phyloP scores from a whole-genome alignment of 805 yeast genomes.

The Wickerhamomyces mucosus region DNA sequence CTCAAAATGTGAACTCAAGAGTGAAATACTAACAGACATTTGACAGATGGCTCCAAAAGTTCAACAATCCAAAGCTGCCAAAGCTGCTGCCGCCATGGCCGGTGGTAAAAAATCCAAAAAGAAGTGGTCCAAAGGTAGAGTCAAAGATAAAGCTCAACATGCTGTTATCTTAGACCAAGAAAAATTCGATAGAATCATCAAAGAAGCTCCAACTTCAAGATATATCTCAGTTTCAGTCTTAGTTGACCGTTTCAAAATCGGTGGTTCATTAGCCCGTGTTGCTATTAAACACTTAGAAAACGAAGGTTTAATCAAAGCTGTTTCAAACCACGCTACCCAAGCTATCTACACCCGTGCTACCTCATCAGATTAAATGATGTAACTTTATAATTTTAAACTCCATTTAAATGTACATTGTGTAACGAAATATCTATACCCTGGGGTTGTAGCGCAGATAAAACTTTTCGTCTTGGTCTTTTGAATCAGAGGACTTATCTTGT shows the following conservation, averaged over 20 bases:
- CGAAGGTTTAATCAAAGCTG: constrained; percentile 91
- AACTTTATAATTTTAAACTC: constrained; percentile 7
- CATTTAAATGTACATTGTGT: constrained; percentile 20
- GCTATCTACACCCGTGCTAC: constrained; percentile 86
- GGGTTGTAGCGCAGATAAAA: too few relatives aligned
- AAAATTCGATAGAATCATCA: constrained; percentile 97
- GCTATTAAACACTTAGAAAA: constrained; percentile 93
- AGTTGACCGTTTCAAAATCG: constrained; percentile 98
- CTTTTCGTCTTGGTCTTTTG: too few relatives aligned
- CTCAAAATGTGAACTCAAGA: too few relatives aligned
- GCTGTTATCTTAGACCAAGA: constrained; percentile 95
- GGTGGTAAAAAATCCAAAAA: constrained; percentile 99
- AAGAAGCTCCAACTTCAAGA: constrained; percentile 99
- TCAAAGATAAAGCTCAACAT: constrained; percentile 99
- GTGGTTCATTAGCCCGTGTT: constrained; percentile 98
- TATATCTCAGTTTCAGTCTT: constrained; percentile 95
- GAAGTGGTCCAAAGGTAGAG: constrained; percentile 99
- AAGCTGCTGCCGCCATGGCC: constrained; percentile 99
- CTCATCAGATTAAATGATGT: constrained; percentile 40
- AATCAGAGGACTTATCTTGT: too few relatives aligned
- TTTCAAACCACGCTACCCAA: constrained; percentile 94
- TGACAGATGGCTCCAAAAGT: constrained; percentile 94
- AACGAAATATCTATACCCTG: constrained; percentile 13
- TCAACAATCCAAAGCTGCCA: constrained; percentile 99
- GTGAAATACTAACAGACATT: constrained; percentile 13